A percentile compares a stretch with the other conserved stretches of the same genome.
Conservation (phyloP, 1,284 basidiomycete species). For the Thecaphora frezii region DNA sequence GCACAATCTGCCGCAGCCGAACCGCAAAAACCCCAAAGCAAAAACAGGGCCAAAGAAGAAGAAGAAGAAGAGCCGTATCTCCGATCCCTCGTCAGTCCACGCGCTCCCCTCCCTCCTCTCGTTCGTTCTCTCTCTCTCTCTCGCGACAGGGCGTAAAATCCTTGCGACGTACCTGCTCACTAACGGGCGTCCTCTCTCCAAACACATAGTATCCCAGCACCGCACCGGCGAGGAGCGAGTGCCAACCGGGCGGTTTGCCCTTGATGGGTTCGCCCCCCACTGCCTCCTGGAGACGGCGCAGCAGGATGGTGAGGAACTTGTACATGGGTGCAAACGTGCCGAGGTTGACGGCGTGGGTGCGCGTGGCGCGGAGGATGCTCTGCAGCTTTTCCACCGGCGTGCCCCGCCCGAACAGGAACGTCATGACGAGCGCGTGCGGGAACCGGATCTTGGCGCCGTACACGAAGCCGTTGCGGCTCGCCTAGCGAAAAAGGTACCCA, state of each 20-base stretch:
- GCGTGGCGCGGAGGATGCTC: conserved; percentile 82
- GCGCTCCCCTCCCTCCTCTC: no score
- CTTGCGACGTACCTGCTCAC: conserved; percentile 78
- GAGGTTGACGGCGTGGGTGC: conserved; percentile 82
- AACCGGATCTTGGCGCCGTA: conserved; percentile 92
- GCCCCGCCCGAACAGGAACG: conserved; percentile 73
- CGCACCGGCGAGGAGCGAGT: conserved; percentile 85
- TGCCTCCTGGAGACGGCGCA: conserved; percentile 71
- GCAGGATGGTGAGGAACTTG: conserved; percentile 80
- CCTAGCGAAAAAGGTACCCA: no score
- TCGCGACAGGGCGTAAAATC: no score
- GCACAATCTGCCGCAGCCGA: conserved; percentile 72
- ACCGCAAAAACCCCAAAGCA: background rate
- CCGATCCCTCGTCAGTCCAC: no score
- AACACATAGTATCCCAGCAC: conserved; percentile 91
- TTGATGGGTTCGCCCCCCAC: conserved; percentile 65
- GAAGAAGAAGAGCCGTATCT: no score
- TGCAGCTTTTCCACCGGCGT: conserved; percentile 64
- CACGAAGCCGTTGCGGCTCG: conserved; percentile 89
- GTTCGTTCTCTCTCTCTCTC: no score
- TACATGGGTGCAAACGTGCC: conserved; percentile 92
- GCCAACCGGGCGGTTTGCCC: conserved; percentile 70
- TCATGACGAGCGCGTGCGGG: conserved; percentile 98
- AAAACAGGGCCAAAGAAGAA: background rate
- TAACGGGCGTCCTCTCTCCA: conserved; percentile 90